Evolutionary conservation across 2,329 filamentous ascomycete genomes (phyloP), one percentile per base, ranked within the genome.

Genomic region (Diaporthe vexans): DNA sequence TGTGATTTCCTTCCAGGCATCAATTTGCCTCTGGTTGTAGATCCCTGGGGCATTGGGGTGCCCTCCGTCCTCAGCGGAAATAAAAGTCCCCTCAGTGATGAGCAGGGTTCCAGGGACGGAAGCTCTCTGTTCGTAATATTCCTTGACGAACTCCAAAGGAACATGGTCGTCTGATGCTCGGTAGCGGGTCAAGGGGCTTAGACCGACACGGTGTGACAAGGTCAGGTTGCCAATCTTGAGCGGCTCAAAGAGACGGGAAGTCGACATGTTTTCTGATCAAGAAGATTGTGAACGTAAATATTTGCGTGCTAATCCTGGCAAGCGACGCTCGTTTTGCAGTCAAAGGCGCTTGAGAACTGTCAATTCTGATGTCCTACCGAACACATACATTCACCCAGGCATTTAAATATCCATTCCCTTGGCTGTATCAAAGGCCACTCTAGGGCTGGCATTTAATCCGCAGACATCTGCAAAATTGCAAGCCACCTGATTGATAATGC

Each of bases 1-100:
- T 2, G 88, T 90, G 71, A 92, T 82, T 57, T 85, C 81, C 73
- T 86, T 88, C 90, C 90, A 92, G 0, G 83, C 87, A 2, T 83
- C 83, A 69, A 90, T 84, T 77, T 91, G 89, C 48, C 82, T 83
- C 4, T 85, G 81, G 72, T 80, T 86, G 77, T 84, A 91, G 79
- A 92, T 89, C 35, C 68, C 68, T 13, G 68, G 68, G 48, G 52
- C 68, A 26, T 71, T 71, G 68, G 68, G 88, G 77, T 86, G 87
- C 40, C 87, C 86, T 67, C 87, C 86, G 58, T 82, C 86, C 77
- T 83, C 82, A 8, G 83, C 77, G 1, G 87, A 85, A 77, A 91
- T 86, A 71, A 88, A 83, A 15, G 87, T 88, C 1, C 85, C 89
- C 80, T 92, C 90, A 19, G 86, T 87, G 76, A 91, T 85, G 54